phyloP scores from a whole-genome alignment of 2,329 filamentous ascomycete species.

The Leptosphaerulina australis region DNA sequence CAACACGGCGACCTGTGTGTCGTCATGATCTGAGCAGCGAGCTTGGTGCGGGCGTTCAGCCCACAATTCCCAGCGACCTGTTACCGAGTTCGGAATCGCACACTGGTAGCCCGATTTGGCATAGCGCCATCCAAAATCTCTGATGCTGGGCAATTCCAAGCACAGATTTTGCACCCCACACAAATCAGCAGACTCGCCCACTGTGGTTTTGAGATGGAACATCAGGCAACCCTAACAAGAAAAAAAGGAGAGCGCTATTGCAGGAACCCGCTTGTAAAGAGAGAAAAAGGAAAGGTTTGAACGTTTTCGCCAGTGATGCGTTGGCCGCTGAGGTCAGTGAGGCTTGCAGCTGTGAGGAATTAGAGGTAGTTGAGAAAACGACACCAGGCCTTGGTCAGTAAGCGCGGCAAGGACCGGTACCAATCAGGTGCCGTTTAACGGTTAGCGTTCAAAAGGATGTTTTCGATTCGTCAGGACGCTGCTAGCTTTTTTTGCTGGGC shows the following conservation, averaged over 20 bases:
- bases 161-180: conserved; percentile 10
- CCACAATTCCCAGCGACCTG: conserved; percentile 36
- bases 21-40: conserved; percentile 42
- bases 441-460: conserved; percentile 28
- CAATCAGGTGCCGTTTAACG: conserved; percentile 37
- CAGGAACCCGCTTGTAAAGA: conserved; percentile 14
- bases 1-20: conserved; percentile 27
- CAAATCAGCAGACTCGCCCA: conserved; percentile 1
- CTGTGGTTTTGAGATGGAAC: conserved; percentile 5
- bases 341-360: conserved; percentile 26
- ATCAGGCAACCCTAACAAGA: conserved; percentile 15
- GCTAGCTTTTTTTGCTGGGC: conserved; percentile 27
- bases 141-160: conserved; percentile 4
- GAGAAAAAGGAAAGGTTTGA: conserved; percentile 15
- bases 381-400: conserved; percentile 22
- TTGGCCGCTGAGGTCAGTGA: conserved; percentile 35
- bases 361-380: conserved; percentile 3
- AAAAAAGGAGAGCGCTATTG: conserved; percentile 13
- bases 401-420: conserved; percentile 26
- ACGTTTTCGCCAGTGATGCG: conserved; percentile 28
- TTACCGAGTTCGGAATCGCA: conserved; percentile 32
- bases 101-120: conserved; percentile 26
- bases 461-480: conserved; percentile 37
- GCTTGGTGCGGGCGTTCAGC: conserved; percentile 20
- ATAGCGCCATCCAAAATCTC: conserved; percentile 22